phyloP scores from a whole-genome alignment of 371 early-diverging fungal genomes.

The Mucor velutinosus region DNA sequence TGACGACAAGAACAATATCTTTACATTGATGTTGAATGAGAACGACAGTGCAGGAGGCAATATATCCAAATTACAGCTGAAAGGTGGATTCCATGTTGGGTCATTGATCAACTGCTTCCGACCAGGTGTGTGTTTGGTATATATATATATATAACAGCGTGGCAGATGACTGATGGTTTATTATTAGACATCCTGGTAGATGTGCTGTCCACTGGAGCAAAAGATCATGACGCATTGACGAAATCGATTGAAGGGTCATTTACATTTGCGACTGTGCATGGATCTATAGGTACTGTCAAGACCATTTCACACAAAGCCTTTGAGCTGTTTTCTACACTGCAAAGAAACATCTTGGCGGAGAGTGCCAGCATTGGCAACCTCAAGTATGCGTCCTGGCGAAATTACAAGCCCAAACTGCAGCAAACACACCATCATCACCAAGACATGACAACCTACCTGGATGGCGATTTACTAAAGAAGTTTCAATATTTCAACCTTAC shows the following conservation, averaged over 20 bases:
- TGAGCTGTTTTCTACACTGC: conserved; percentile 61
- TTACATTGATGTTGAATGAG: conserved; percentile 36
- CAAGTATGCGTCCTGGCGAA: conserved; percentile 67
- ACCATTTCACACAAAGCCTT: conserved; percentile 61
- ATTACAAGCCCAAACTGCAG: conserved; percentile 46
- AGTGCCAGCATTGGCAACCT: conserved; percentile 62
- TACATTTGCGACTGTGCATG: conserved; percentile 78
- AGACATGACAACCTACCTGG: conserved; percentile 63
- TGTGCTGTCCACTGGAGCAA: conserved; percentile 44
- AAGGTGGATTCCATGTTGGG: conserved; percentile 81
- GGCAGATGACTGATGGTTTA: neutral
- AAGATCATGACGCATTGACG: conserved; percentile 45
- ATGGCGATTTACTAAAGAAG: conserved; percentile 88
- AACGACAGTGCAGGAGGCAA: conserved; percentile 37
- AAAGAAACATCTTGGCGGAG: conserved; percentile 62
- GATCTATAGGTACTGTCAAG: conserved; percentile 79
- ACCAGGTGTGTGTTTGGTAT: conserved; percentile 18
- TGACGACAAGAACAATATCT: conserved; percentile 64
- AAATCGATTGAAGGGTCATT: conserved; percentile 45
- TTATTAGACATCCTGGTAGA: conserved; percentile 9
- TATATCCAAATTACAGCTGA: conserved; percentile 53
- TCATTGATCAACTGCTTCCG: conserved; percentile 79
- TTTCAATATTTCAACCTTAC: conserved; percentile 64
- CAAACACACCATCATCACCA: conserved; percentile 27
- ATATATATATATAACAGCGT: neutral